Evolutionary conservation across 345 rosid species (phyloP).

Genomic region (Eucalyptus sp.): DNA sequence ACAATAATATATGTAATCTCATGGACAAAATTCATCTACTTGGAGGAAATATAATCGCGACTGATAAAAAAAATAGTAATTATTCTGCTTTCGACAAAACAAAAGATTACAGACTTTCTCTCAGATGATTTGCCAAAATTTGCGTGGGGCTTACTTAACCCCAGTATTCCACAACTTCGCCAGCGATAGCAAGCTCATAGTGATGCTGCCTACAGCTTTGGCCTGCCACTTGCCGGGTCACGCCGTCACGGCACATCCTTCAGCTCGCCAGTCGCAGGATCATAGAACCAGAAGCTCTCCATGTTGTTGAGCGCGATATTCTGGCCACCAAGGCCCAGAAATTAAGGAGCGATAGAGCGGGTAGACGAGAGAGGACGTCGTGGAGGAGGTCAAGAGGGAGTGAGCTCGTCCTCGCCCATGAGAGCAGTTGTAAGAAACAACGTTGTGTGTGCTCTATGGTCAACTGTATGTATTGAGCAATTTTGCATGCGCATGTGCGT

Average conservation of each 20-base stretch:
- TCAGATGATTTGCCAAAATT: too few species aligned
- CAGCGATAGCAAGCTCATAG: background rate
- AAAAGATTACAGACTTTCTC: too few species aligned
- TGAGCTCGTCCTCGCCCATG: background rate
- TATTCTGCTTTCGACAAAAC: too few species aligned
- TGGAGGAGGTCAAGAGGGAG: background rate
- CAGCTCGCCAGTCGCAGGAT: background rate
- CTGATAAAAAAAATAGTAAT: too few species aligned
- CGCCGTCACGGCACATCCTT: background rate
- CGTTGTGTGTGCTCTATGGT: too few species aligned
- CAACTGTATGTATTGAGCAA: too few species aligned
- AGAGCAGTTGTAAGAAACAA: too few species aligned
- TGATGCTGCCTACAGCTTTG: background rate
- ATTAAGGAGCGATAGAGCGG: background rate
- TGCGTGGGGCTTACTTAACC: too few species aligned
- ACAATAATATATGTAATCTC: too few species aligned
- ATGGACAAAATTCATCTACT: too few species aligned
- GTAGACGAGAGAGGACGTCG: background rate
- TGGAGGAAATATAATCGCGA: too few species aligned
- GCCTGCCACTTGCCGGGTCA: background rate
- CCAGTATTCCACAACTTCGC: background rate
- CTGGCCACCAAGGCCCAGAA: background rate
- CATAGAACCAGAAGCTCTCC: background rate
- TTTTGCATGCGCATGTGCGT: too few species aligned
- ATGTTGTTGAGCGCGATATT: background rate